Conservation (phyloP, 306 rosid species). For the Spatholobus suberectus region DNA sequence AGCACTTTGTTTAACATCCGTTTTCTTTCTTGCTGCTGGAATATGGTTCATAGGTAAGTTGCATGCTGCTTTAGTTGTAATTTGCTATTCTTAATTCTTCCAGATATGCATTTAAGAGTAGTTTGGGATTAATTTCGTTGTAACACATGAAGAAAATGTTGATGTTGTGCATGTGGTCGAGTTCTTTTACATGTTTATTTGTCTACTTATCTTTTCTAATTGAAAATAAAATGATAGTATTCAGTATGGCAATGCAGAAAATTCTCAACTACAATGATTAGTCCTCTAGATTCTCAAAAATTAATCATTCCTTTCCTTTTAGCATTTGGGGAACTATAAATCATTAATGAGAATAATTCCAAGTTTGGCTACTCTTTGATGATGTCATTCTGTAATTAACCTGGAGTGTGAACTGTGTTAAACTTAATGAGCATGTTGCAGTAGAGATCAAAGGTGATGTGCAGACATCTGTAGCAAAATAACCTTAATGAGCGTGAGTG, state of each 20-base stretch:
- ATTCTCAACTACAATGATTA: slow-evolving; percentile 15
- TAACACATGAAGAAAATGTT: slow-evolving; percentile 3
- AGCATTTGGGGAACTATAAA: slow-evolving; percentile 17
- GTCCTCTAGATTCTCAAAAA: background rate
- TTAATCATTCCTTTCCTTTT: background rate
- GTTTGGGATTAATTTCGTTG: background rate
- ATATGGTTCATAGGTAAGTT: slow-evolving; percentile 82
- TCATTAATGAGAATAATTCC: slow-evolving; percentile 22
- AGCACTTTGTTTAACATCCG: slow-evolving; percentile 67
- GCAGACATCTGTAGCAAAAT: background rate
- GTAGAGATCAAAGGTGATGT: slow-evolving; percentile 14
- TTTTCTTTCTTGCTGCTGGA: slow-evolving; percentile 77
- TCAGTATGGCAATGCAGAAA: background rate
- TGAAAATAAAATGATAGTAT: slow-evolving; percentile 12
- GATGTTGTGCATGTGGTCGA: slow-evolving; percentile 10
- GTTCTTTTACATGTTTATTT: background rate
- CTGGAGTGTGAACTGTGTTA: slow-evolving; percentile 3
- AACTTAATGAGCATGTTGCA: slow-evolving; percentile 3
- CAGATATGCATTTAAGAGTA: background rate
- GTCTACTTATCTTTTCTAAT: background rate
- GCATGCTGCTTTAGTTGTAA: slow-evolving; percentile 22
- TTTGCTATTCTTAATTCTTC: slow-evolving; percentile 17
- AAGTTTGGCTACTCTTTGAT: slow-evolving; percentile 16
- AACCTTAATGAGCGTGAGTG: background rate
- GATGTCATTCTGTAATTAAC: slow-evolving; percentile 15